Base-by-base conservation (phyloP, 805 yeast species). In the Starmerella kuoi region DNA sequence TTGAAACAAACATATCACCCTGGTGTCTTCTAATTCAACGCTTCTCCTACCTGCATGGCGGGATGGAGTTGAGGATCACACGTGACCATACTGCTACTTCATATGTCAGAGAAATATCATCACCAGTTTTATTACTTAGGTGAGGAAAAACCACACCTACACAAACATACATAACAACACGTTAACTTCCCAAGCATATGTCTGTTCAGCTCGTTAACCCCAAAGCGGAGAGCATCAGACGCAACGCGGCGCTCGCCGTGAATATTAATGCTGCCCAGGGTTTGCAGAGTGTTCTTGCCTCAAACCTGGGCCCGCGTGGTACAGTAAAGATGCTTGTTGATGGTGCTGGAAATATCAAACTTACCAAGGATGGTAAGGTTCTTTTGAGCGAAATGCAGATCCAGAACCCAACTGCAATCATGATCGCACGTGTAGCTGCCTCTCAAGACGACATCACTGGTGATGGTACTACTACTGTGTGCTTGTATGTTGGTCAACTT, bases 401-500 rank as follows among this genome's bases (percentile, higher is more conserved):
- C 63, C 91, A 82, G 60, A 77, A 81, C 49, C 93, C 93, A 9
- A 82, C 93, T 3, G 93, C 93, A 0, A 82, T 81, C 27, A 76
- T 81, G 82, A 81, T 81, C 64, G 69, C 98, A 2, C 73, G 97
- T 51, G 98, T 97, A 12, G 98, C 98, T 38, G 77, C 95, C 35
- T 96, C 98, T 0, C 98, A 91, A 64, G 98, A 91, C 62, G 98
- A 91, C 63, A 85, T 91, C 59, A 83, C 97, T n/a, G 98, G 98
- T 38, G 98, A 91, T 63, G 98, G 98, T 50, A 91, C 98, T 42
- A 88, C 97, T 5, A 81, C 95, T 2, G 98, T 91, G 41, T 88
- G 87, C 35, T 69, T 93, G 49, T 71, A 87, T 42, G 98, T 91
- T 33, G 98, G 98, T 42, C 96, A 88, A 61, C 68, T 91, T 47